These are phyloP conservation scores for Boletus subcaerulescens DNA, from an alignment of 768 basidiomycete species.

Conservation along the genomic window DNA sequence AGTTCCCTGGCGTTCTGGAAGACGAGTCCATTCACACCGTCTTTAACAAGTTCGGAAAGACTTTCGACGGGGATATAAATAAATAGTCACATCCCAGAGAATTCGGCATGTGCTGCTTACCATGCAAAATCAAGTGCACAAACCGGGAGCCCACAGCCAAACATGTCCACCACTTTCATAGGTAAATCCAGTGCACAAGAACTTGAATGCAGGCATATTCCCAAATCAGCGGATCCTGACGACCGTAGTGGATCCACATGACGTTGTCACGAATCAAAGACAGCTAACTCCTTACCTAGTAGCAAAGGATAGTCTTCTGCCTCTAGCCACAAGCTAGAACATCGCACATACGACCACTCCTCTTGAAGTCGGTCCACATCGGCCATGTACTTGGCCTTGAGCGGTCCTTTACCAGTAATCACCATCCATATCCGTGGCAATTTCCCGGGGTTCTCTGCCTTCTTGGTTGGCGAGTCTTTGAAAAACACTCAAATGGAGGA, in stretches of 20 bases:
- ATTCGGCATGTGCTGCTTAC: slow-evolving; percentile 42
- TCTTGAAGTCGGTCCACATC: slow-evolving; percentile 56
- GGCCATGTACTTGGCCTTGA: slow-evolving; percentile 70
- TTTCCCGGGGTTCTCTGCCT: slow-evolving; percentile 18
- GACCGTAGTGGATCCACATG: not conserved
- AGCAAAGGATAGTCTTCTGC: slow-evolving; percentile 86
- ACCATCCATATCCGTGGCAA: slow-evolving; percentile 80
- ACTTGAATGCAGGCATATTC: slow-evolving; percentile 87
- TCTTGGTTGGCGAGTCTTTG: not conserved
- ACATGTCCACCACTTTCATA: slow-evolving; percentile 99
- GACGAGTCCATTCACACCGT: slow-evolving; percentile 78
- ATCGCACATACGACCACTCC: slow-evolving; percentile 73
- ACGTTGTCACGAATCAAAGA: not conserved
- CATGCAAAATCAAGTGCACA: slow-evolving; percentile 85
- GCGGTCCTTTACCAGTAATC: slow-evolving; percentile 88
- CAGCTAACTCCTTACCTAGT: slow-evolving; percentile 51
- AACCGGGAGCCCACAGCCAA: slow-evolving; percentile 93
- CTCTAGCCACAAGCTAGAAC: slow-evolving; percentile 84
- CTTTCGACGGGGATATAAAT: slow-evolving; percentile 37
- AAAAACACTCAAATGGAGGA: not conserved
- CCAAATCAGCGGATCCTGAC: slow-evolving; percentile 85
- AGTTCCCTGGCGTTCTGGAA: slow-evolving; percentile 70
- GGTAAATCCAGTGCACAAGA: slow-evolving; percentile 90
- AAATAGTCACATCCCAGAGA: not conserved
- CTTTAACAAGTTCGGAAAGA: slow-evolving; percentile 81